phyloP scores from a whole-genome alignment of 2,329 filamentous ascomycete genomes.

The Colletotrichum costaricense region DNA sequence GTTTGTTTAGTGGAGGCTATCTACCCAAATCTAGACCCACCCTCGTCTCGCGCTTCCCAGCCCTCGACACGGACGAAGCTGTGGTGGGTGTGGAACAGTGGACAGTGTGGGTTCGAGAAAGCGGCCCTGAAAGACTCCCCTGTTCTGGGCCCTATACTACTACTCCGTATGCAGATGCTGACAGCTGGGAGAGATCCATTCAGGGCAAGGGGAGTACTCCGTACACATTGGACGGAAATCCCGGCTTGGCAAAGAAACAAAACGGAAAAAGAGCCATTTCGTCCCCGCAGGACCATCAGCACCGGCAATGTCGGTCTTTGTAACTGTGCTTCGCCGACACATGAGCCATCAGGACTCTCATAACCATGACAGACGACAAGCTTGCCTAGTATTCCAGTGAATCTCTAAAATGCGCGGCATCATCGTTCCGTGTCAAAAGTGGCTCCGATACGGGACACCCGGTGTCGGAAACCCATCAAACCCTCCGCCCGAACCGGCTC shows the following conservation, averaged over 20 bases:
- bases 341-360: not conserved
- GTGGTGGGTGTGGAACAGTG: not conserved
- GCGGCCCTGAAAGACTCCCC: not conserved
- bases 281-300: not conserved
- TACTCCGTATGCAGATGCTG: not conserved
- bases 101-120: not conserved
- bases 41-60: not conserved
- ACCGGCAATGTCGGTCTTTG: not conserved
- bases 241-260: not conserved
- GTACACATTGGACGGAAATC: not conserved
- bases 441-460: not conserved
- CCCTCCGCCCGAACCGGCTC: not conserved
- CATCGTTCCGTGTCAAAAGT: not conserved
- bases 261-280: not conserved
- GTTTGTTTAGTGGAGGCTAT: not conserved
- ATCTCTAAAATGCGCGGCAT: not conserved
- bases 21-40: not conserved
- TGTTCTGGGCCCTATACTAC: no score
- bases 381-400: not conserved
- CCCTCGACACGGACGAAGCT: not conserved
- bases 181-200: not conserved
- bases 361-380: not conserved
- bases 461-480: not conserved
- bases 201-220: no score
- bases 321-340: not conserved